These are phyloP conservation scores for Cladophialophora yegresii DNA, from an alignment of 2,329 filamentous ascomycete species.

Conservation along the genomic window DNA sequence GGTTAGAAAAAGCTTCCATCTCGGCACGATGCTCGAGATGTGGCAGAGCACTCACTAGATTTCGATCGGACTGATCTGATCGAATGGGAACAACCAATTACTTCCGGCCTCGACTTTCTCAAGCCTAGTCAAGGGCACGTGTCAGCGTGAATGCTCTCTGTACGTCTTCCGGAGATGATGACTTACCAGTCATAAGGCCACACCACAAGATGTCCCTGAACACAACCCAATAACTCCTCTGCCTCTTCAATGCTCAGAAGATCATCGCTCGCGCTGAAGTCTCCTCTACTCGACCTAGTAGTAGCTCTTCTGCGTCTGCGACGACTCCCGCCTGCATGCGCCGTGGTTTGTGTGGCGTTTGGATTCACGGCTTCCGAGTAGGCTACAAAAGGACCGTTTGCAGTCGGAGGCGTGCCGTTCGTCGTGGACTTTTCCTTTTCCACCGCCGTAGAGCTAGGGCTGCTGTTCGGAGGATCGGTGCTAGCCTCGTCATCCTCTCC, in stretches of 20 bases:
- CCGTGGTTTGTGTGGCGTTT: constrained; percentile 19
- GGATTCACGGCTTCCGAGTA: constrained; percentile 29
- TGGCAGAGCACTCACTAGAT: constrained; percentile 75
- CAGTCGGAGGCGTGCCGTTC: constrained; percentile 21
- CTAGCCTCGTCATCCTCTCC: constrained; percentile 26
- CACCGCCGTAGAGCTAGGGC: constrained; percentile 24
- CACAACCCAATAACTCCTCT: constrained; percentile 75
- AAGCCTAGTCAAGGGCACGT: constrained; percentile 56
- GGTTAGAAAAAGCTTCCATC: background rate
- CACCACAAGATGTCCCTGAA: constrained; percentile 84
- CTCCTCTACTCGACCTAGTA: constrained; percentile 50
- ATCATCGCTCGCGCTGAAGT: constrained; percentile 65
- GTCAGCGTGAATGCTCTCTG: constrained; percentile 12
- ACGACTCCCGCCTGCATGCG: constrained; percentile 27
- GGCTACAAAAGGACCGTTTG: constrained; percentile 22
- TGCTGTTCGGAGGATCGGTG: constrained; percentile 25
- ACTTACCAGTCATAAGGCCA: constrained; percentile 90
- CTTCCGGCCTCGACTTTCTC: constrained; percentile 86
- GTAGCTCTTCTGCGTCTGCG: constrained; percentile 48
- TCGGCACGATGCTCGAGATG: background rate
- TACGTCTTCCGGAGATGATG: background rate
- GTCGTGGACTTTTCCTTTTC: constrained; percentile 25
- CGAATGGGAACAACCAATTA: constrained; percentile 96
- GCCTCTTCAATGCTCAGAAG: constrained; percentile 73
- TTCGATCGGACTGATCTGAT: constrained; percentile 91